These are phyloP conservation scores for Platanthera guangdongensis DNA, from an alignment of 106 monocot genomes.

Conservation along the genomic window DNA sequence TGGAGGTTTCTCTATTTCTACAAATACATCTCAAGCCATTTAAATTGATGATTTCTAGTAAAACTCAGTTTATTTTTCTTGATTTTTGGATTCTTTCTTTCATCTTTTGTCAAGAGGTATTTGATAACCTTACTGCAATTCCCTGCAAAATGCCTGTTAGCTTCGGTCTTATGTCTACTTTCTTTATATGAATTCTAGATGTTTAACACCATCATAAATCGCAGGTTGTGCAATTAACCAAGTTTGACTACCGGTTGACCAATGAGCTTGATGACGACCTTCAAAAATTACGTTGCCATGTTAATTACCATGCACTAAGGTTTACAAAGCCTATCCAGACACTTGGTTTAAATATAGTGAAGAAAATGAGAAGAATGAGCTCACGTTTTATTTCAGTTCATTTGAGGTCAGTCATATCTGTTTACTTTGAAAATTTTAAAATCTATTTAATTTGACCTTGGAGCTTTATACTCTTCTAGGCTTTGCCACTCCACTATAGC, in stretches of 20 bases:
- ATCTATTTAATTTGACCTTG: not conserved
- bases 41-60: not conserved
- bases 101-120: not conserved
- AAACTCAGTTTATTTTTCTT: not conserved
- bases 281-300: slow-evolving; percentile 77
- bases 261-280: slow-evolving; percentile 70
- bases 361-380: slow-evolving; percentile 51
- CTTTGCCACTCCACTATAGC: not conserved
- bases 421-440: not conserved
- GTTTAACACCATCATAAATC: slow-evolving; percentile 8
- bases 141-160: not conserved
- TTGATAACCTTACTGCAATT: not conserved
- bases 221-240: slow-evolving; percentile 86
- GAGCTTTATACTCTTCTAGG: not conserved
- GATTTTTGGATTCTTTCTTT: not conserved
- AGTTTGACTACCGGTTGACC: slow-evolving; percentile 80
- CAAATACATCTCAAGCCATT: not conserved
- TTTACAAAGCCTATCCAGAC: slow-evolving; percentile 51
- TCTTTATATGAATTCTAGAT: not conserved
- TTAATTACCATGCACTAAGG: slow-evolving; percentile 77
- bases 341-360: slow-evolving; percentile 55
- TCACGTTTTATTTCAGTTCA: slow-evolving; percentile 76
- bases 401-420: slow-evolving; percentile 44
- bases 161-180: not conserved
- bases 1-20: too few species aligned